Evolutionary conservation across 2,329 filamentous ascomycete species (phyloP).

Genomic region (Mycosphaerella sp.): DNA sequence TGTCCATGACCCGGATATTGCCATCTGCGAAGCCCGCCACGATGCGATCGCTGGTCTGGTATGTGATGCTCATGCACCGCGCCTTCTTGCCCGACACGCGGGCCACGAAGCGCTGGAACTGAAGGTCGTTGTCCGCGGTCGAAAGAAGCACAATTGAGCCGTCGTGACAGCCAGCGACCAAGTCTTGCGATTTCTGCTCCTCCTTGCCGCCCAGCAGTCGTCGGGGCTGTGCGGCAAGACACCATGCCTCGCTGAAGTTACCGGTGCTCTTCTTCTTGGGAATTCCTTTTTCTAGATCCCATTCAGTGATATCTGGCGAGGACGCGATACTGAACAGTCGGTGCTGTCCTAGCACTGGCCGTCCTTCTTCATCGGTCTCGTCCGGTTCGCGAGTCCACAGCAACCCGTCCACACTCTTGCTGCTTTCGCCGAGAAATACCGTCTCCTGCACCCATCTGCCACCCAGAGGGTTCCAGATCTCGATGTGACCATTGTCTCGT

Average conservation of each 20-base stretch:
- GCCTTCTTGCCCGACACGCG: constrained; percentile 75
- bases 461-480: constrained; percentile 88
- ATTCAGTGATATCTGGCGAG: constrained; percentile 86
- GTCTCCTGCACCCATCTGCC: constrained; percentile 87
- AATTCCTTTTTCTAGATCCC: constrained; percentile 75
- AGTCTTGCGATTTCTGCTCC: constrained; percentile 44
- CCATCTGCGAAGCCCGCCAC: constrained; percentile 95
- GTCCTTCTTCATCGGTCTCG: constrained; percentile 58
- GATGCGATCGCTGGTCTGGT: constrained; percentile 74
- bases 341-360: constrained; percentile 61
- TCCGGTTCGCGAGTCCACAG: constrained; percentile 86
- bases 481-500: constrained; percentile 89
- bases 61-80: constrained; percentile 83
- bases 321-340: constrained; percentile 95
- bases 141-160: constrained; percentile 83
- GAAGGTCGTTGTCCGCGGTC: constrained; percentile 74
- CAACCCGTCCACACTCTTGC: constrained; percentile 77
- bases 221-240: constrained; percentile 77
- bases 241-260: constrained; percentile 96
- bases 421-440: constrained; percentile 59
- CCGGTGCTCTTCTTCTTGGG: constrained; percentile 79
- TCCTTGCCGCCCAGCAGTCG: constrained; percentile 29
- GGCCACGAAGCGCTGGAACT: constrained; percentile 68
- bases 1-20: constrained; percentile 86
- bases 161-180: constrained; percentile 86